Conservation (phyloP, 257 asterid genomes). For the Plectranthus barbatus region DNA sequence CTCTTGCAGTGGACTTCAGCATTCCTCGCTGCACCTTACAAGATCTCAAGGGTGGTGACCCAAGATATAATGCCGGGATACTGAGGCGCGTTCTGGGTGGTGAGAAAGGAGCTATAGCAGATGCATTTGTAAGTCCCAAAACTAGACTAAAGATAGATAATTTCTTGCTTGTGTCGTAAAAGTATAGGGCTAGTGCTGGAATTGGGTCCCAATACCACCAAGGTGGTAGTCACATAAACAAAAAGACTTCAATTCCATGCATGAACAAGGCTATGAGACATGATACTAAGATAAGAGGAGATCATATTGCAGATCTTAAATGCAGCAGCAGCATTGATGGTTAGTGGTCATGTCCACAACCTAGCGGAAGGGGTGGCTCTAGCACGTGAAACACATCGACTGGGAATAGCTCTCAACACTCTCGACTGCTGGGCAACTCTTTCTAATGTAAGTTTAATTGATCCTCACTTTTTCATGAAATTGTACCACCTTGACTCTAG, state of each 20-base stretch:
- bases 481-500: not conserved
- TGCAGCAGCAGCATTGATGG: constrained; percentile 46
- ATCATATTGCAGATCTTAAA: constrained; percentile 36
- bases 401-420: constrained; percentile 39
- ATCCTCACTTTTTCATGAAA: not conserved
- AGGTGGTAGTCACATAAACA: too few species aligned
- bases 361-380: constrained; percentile 38
- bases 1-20: constrained; percentile 52
- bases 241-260: too few species aligned
- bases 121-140: constrained; percentile 66
- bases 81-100: constrained; percentile 62
- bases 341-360: constrained; percentile 29
- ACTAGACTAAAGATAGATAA: too few species aligned
- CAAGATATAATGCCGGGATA: constrained; percentile 58
- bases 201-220: too few species aligned
- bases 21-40: constrained; percentile 67
- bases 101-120: constrained; percentile 66
- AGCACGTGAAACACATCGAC: constrained; percentile 38
- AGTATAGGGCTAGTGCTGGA: too few species aligned
- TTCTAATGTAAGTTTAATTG: constrained; percentile 24
- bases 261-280: not conserved
- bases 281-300: too few species aligned
- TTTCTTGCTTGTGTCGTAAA: too few species aligned
- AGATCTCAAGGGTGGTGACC: constrained; percentile 65
- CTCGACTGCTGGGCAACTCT: constrained; percentile 33